Base-by-base conservation (phyloP, 2,329 filamentous ascomycete species). In the Ilyonectria robusta region DNA sequence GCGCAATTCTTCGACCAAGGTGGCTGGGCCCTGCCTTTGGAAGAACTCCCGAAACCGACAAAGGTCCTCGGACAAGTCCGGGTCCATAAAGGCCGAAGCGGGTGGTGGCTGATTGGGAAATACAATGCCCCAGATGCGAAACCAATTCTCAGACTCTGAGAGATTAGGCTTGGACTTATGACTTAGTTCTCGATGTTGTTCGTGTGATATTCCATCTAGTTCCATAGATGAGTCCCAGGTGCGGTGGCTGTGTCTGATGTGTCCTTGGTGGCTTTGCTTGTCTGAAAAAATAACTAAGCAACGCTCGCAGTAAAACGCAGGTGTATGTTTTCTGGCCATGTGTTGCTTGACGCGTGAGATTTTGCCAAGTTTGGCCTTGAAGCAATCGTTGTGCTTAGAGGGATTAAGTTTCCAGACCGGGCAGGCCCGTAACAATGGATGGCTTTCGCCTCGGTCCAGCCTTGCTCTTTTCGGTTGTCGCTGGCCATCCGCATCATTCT, bases 181-280 rank as follows among this genome's bases (percentile, higher is more conserved):
- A 17, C 10, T 56, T 70, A 75, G 66, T 58, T 65, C 33, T 64
- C 68, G 8, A 6, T 15, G 13, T 29, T 60, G 15, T 10, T 33
- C 31, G 64, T 59, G 17, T 61, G 58, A 51, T 31, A 63, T 26
- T 10, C 54, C 44, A 17, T 57, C 44, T 7, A 63, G 26, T 35
- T 26, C 44, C 9, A 8, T 11, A 1, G 44, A 57, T 21, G 15
- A 2, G 15, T 50, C 53, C 17, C 42, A 19, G 29, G 2, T 4
- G 29, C 60, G 58, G 17, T 4, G 15, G 6, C 7, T 6, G 6
- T 15, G 10, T 21, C 23, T 31, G 2, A 44, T 10, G 7, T 61
- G 58, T 10, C 17, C 6, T 2, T 33, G 11, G 10, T 40, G 31
- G 8, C 13, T 31, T 21, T 61, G 21, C 6, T 11, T 6, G n/a